Conservation (phyloP, 2,329 filamentous ascomycete genomes). For the Paraphoma chrysanthemicola region DNA sequence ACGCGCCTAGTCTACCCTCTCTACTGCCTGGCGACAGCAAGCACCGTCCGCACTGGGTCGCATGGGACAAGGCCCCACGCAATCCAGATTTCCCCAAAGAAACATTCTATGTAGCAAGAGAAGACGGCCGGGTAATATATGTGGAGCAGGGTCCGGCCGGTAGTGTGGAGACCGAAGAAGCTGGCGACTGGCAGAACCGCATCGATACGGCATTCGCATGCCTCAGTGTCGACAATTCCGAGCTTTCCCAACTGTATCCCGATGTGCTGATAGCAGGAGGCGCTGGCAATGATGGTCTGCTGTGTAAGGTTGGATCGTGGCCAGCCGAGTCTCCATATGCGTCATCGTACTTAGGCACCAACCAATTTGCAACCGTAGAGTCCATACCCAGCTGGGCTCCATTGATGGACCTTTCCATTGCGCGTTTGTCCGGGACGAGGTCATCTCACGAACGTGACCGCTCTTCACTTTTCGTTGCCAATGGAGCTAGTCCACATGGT, state of each 20-base stretch:
- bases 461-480: conserved; percentile 47
- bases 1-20: conserved; percentile 50
- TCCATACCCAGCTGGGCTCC: conserved; percentile 69
- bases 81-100: conserved; percentile 67
- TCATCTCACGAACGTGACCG: conserved; percentile 28
- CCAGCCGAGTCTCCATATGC: conserved; percentile 55
- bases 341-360: conserved; percentile 59
- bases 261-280: conserved; percentile 85
- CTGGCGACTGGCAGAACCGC: conserved; percentile 70
- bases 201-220: conserved; percentile 84
- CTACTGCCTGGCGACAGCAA: conserved; percentile 49
- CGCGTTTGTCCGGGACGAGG: conserved; percentile 30
- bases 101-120: conserved; percentile 82
- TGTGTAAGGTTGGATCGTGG: conserved; percentile 69
- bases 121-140: conserved; percentile 82
- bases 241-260: conserved; percentile 62
- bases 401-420: conserved; percentile 55
- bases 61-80: conserved; percentile 82
- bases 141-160: conserved; percentile 65
- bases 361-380: conserved; percentile 58
- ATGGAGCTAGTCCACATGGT: conserved; percentile 53
- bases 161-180: conserved; percentile 49
- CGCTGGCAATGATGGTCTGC: conserved; percentile 76
- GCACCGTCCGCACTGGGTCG: conserved; percentile 72
- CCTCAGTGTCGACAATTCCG: conserved; percentile 58